Evolutionary conservation across 1,139 yeast species (phyloP), one percentile per base, ranked within the genome.

Genomic region (Geotrichum bryndzae): DNA sequence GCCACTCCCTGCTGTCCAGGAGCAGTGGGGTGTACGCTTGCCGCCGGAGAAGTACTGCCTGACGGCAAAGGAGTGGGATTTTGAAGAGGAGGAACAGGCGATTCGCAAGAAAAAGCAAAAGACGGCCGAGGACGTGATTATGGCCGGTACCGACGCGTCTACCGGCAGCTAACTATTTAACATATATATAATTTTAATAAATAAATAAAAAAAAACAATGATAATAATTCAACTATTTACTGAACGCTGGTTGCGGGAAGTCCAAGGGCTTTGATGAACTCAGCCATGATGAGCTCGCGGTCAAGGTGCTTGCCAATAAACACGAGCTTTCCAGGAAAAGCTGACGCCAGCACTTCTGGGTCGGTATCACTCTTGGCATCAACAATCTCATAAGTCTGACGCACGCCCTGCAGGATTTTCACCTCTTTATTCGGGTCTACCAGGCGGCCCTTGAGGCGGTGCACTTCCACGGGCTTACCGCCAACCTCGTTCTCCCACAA

Each of bases 21-120:
- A 96, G 33, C 84, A 88, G 61, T 92, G 94, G 87, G 99, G 99
- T 27, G 81, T 94, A 61, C 84, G 97, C 66, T 79, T 95, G 62
- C 99, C 99, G 3, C 99, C 99, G 10, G 99, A 94, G 77, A 94
- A 92, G 82, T 92, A 91, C 77, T 94, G 98, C 75, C 77, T 94
- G 62, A 91, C 97, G 0, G 91, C 90, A 1, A 82, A 83, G 66
- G 94, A 89, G 68, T 87, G 91, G 86, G 86, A 84, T 50, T 68
- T 80, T 55, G 80, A 80, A 46, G 84, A 81, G 51, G 81, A 79
- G 61, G 73, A 70, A 38, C 82, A 79, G 58, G 75, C 76, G 54
- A 70, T 61, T 48, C 67, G 56, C 56, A 61, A 55, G 63, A 61
- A 53, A 59, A 58, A 51, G 66, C 57, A 45, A 56, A 64, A 62